These are phyloP conservation scores for Acanthamoeba healyi DNA, from an alignment of 208 protist species.

Conservation along the genomic window DNA sequence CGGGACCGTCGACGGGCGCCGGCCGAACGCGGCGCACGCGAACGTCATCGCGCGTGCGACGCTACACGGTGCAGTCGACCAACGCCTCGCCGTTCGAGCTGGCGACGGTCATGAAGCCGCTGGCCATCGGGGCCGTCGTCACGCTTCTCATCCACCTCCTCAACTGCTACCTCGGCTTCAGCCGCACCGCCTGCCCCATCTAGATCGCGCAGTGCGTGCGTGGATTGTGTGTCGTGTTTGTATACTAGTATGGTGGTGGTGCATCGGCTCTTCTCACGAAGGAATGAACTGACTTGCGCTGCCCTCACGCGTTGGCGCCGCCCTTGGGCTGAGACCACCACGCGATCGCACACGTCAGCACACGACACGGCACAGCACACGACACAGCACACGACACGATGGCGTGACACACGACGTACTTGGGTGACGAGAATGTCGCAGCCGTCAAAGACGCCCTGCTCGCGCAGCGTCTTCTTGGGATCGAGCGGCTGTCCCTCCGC, in stretches of 20 bases:
- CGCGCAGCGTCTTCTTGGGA: conserved; percentile 40
- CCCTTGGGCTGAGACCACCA: too few relatives aligned
- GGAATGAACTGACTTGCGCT: too few relatives aligned
- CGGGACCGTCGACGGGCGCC: too few relatives aligned
- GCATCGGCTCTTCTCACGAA: too few relatives aligned
- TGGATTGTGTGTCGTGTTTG: too few relatives aligned
- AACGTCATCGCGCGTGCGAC: conserved; percentile 7
- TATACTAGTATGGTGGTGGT: too few relatives aligned
- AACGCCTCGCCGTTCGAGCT: background rate
- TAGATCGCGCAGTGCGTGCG: background rate
- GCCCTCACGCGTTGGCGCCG: too few relatives aligned
- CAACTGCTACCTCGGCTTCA: conserved; percentile 55
- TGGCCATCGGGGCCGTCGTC: conserved; percentile 8
- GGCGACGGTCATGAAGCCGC: background rate
- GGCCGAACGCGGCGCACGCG: background rate
- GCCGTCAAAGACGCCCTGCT: conserved; percentile 22
- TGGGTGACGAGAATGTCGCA: conserved; percentile 12
- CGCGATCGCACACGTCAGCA: background rate
- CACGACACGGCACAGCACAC: background rate
- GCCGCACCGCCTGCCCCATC: background rate
- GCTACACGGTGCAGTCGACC: background rate
- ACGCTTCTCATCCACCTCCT: conserved; percentile 38
- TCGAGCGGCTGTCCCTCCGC: background rate
- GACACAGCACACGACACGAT: background rate
- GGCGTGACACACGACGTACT: background rate